A percentile compares a stretch with the other conserved stretches of the same genome.
Conservation (phyloP, 805 yeast species). For the Ogataea pilisensis region DNA sequence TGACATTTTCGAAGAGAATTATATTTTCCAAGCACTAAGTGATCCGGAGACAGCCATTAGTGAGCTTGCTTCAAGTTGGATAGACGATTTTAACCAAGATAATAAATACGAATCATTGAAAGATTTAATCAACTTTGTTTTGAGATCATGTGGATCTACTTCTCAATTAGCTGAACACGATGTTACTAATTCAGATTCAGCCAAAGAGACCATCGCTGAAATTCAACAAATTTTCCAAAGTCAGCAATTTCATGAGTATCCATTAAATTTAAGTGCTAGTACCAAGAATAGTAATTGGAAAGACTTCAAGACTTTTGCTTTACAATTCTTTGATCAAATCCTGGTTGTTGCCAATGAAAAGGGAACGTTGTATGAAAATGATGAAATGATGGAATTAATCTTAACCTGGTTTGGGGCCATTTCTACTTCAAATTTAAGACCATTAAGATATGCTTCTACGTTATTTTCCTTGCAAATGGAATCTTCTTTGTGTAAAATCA, state of each 20-base stretch:
- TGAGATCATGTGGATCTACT: constrained; percentile 70
- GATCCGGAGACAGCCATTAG: constrained; percentile 44
- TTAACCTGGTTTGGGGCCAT: constrained; percentile 74
- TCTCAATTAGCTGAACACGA: constrained; percentile 71
- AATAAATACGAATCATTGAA: constrained; percentile 48
- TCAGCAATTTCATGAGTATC: constrained; percentile 67
- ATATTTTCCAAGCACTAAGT: constrained; percentile 47
- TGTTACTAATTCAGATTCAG: constrained; percentile 47
- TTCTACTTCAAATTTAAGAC: constrained; percentile 63
- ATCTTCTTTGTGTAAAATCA: constrained; percentile 51
- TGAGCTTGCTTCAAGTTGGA: constrained; percentile 55
- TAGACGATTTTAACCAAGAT: constrained; percentile 43
- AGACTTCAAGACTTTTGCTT: constrained; percentile 49
- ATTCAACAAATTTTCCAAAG: constrained; percentile 56
- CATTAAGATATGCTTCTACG: constrained; percentile 68
- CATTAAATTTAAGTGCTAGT: constrained; percentile 35
- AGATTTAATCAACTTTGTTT: constrained; percentile 60
- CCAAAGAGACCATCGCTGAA: constrained; percentile 70
- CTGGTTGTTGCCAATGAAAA: constrained; percentile 54
- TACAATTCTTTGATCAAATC: constrained; percentile 51
- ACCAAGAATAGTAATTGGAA: constrained; percentile 47
- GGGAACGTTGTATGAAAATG: constrained; percentile 49
- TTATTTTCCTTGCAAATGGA: constrained; percentile 55
- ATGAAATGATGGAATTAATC: constrained; percentile 48
- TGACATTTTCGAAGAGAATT: constrained; percentile 43